A percentile compares a stretch with the other conserved stretches of the same genome.
These are phyloP conservation scores for Gloeophyllum trabeum DNA, from an alignment of 768 basidiomycete genomes.

Conservation along the genomic window DNA sequence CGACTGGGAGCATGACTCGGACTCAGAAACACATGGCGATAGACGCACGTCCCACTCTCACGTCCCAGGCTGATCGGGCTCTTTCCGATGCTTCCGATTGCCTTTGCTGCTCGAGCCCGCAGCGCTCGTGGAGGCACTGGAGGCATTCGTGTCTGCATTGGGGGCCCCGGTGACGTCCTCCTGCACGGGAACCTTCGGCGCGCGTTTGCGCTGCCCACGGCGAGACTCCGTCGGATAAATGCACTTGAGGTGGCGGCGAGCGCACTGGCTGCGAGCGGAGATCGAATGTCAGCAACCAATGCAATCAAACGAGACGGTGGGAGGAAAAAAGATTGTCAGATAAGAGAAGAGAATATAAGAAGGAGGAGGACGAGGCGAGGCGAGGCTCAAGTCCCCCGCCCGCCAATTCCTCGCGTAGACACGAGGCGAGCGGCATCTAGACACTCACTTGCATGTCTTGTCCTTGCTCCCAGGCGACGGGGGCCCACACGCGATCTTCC, in stretches of 20 bases:
- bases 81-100: no score
- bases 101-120: no score
- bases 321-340: not conserved
- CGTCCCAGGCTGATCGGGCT: no score
- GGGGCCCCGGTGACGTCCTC: no score
- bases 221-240: constrained; percentile 64
- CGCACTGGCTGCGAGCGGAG: constrained; percentile 48
- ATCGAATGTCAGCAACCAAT: constrained; percentile 4
- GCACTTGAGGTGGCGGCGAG: constrained; percentile 55
- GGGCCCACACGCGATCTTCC: constrained; percentile 27
- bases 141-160: no score
- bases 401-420: no score
- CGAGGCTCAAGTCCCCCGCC: no score
- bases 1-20: no score
- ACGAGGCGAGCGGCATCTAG: no score
- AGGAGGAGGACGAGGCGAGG: not conserved
- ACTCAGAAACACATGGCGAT: no score
- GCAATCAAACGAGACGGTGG: not conserved
- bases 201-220: constrained; percentile 47
- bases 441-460: constrained; percentile 23
- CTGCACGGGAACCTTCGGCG: constrained; percentile 17
- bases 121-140: no score
- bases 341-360: not conserved
- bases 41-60: no score
- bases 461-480: constrained; percentile 17